Conservation (phyloP, 805 yeast species). For the Saccharomyces mikatae region DNA sequence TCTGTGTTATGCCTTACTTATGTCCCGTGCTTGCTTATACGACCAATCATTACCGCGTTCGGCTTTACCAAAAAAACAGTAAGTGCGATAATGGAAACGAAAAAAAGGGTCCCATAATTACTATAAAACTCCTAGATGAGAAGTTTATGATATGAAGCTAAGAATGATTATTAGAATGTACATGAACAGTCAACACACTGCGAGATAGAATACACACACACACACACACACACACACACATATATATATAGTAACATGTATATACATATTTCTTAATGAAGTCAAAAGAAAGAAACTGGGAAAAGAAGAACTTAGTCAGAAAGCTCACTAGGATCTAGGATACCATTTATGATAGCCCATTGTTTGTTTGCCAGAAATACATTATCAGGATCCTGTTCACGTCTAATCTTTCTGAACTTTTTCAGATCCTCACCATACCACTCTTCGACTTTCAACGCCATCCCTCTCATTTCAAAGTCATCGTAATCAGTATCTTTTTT, state of each 20-base stretch:
- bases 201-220: neutral
- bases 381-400: slow-evolving; percentile 68
- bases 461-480: slow-evolving; percentile 74
- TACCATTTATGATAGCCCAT: slow-evolving; percentile 81
- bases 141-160: neutral
- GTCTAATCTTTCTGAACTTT: slow-evolving; percentile 55
- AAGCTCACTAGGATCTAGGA: slow-evolving; percentile 31
- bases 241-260: neutral
- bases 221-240: no score
- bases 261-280: neutral
- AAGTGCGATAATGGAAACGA: neutral
- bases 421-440: slow-evolving; percentile 75
- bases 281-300: neutral
- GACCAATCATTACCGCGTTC: neutral
- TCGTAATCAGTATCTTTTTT: slow-evolving; percentile 35
- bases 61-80: neutral
- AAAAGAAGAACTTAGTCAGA: neutral
- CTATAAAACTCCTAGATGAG: neutral
- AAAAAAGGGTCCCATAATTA: neutral
- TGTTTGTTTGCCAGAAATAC: slow-evolving; percentile 67
- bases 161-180: neutral
- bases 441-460: slow-evolving; percentile 54
- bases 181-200: neutral
- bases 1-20: neutral
- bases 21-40: neutral